A percentile compares a stretch with the other conserved stretches of the same genome.
phyloP scores from a whole-genome alignment of 192 early-diverging fungal genomes.

The Rhizophagus prolifer region DNA sequence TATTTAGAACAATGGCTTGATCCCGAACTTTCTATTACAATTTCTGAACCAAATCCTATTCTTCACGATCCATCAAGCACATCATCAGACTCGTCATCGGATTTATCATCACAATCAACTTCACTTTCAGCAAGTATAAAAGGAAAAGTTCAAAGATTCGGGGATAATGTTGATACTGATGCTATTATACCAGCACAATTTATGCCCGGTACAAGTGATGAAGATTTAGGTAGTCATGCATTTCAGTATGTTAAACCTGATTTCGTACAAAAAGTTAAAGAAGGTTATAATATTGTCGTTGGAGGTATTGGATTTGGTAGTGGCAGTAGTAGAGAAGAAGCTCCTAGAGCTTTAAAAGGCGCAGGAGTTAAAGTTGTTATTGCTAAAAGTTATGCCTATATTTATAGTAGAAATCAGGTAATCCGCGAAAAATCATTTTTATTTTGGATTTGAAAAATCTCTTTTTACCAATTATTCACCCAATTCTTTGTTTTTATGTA shows the following conservation, averaged over 20 bases:
- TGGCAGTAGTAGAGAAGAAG: conserved; percentile 78
- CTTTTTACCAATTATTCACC: background rate
- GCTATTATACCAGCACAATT: conserved; percentile 79
- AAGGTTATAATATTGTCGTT: conserved; percentile 71
- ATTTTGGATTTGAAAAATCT: background rate
- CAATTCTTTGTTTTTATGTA: background rate
- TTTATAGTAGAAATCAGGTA: conserved; percentile 77
- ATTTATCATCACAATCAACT: conserved; percentile 30
- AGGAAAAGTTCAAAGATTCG: conserved; percentile 72
- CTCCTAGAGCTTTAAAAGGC: conserved; percentile 72
- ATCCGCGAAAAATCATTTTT: background rate
- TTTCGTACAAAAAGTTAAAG: conserved; percentile 62
- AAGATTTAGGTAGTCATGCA: conserved; percentile 66
- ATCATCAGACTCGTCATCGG: conserved; percentile 10
- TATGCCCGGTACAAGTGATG: conserved; percentile 69
- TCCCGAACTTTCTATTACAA: conserved; percentile 53
- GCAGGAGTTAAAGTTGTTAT: conserved; percentile 73
- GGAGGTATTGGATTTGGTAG: conserved; percentile 73
- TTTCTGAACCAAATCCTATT: conserved; percentile 66
- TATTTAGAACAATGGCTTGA: conserved; percentile 70
- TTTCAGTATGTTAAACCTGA: conserved; percentile 77
- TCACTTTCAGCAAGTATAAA: conserved; percentile 51
- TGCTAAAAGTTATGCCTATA: conserved; percentile 79
- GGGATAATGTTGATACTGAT: conserved; percentile 76
- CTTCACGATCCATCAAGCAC: conserved; percentile 40